A percentile compares a stretch with the other conserved stretches of the same genome.
These are phyloP conservation scores for Hebeloma cylindrosporum DNA, from an alignment of 768 basidiomycete species.

Conservation along the genomic window DNA sequence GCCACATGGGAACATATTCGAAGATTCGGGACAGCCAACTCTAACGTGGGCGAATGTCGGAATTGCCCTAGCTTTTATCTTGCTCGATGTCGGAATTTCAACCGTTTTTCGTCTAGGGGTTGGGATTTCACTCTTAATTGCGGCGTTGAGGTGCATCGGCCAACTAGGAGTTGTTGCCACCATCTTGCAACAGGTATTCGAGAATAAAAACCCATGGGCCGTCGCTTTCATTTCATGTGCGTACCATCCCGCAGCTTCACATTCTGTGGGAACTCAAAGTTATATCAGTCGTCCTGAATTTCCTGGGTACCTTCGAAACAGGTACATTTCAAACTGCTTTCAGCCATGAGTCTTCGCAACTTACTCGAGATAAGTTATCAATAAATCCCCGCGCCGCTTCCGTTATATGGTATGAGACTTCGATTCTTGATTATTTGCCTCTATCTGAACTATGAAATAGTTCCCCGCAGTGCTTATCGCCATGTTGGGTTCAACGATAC, in stretches of 20 bases:
- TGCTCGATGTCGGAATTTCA: slow-evolving; percentile 70
- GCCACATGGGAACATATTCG: no score
- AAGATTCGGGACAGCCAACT: slow-evolving; percentile 7
- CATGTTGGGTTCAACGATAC: slow-evolving; percentile 76
- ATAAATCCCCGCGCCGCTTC: slow-evolving; percentile 76
- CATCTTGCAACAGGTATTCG: slow-evolving; percentile 72
- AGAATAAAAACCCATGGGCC: slow-evolving; percentile 69
- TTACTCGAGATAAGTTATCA: slow-evolving; percentile 60
- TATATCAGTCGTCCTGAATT: slow-evolving; percentile 61
- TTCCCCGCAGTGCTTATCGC: slow-evolving; percentile 65
- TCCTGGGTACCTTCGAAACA: slow-evolving; percentile 76
- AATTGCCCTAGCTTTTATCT: slow-evolving; percentile 73
- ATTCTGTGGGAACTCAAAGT: neutral
- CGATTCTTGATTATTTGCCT: neutral
- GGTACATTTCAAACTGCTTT: no score
- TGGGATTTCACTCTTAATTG: slow-evolving; percentile 63
- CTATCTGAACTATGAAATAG: slow-evolving; percentile 31
- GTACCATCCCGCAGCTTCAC: slow-evolving; percentile 27
- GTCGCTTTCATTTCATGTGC: slow-evolving; percentile 72
- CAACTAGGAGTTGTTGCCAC: slow-evolving; percentile 77
- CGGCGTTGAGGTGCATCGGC: slow-evolving; percentile 71
- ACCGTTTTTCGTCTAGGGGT: slow-evolving; percentile 64
- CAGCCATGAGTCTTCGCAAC: neutral
- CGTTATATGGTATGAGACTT: slow-evolving; percentile 59
- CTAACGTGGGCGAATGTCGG: slow-evolving; percentile 75